Conservation (phyloP, 2,329 filamentous ascomycete genomes). For the Botrytis deweyae region DNA sequence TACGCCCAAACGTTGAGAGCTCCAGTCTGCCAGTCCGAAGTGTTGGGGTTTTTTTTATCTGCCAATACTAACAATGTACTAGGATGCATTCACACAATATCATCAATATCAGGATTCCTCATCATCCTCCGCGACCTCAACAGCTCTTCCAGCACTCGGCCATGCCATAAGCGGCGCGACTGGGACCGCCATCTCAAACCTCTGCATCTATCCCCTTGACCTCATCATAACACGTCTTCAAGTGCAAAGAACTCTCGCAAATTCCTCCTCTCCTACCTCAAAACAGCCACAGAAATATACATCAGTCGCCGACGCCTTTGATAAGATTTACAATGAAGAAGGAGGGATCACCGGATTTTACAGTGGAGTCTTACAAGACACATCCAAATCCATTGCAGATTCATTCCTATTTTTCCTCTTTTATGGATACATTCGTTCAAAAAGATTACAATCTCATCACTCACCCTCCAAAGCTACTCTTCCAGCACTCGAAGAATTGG, state of each 20-base stretch:
- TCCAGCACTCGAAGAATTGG: constrained; percentile 68
- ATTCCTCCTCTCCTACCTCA: constrained; percentile 39
- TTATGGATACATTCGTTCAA: constrained; percentile 57
- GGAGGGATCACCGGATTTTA: constrained; percentile 71
- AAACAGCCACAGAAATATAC: constrained; percentile 53
- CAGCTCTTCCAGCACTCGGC: constrained; percentile 67
- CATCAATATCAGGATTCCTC: constrained; percentile 41
- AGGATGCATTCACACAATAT: constrained; percentile 39
- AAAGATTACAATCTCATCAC: constrained; percentile 43
- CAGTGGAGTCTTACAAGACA: constrained; percentile 61
- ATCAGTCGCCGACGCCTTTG: constrained; percentile 66
- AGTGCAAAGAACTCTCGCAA: constrained; percentile 63
- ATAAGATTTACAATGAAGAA: constrained; percentile 67
- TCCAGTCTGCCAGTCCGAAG: not conserved
- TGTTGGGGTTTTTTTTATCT: not conserved
- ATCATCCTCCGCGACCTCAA: constrained; percentile 38
- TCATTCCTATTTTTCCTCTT: constrained; percentile 85
- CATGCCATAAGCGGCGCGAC: constrained; percentile 79
- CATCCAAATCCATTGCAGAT: constrained; percentile 67
- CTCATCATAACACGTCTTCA: constrained; percentile 80
- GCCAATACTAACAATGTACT: not conserved
- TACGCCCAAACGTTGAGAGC: not conserved
- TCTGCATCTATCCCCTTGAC: constrained; percentile 77
- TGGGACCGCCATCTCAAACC: constrained; percentile 76
- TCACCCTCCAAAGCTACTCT: constrained; percentile 45